Conservation (phyloP, 129 eudicot genomes). For the Tagetes erecta region DNA sequence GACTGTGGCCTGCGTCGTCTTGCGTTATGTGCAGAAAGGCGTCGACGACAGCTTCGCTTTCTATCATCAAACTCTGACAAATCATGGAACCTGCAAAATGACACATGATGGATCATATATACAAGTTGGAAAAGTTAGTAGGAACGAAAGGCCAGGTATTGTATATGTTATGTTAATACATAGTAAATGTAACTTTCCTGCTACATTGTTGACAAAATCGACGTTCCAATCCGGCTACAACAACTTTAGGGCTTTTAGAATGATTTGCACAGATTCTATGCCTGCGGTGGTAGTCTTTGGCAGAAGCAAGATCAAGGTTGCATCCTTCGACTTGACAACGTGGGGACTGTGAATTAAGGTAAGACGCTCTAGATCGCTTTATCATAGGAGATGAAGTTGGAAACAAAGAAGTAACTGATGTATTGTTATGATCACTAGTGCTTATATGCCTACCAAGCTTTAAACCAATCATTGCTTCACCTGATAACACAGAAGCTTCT, state of each 20-base stretch:
- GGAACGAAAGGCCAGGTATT: neutral
- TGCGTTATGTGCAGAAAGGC: conserved; percentile 70
- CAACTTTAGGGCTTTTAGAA: conserved; percentile 63
- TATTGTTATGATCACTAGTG: conserved; percentile 25
- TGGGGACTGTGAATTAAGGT: conserved; percentile 45
- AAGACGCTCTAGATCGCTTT: conserved; percentile 50
- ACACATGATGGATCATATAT: neutral
- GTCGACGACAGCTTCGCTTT: conserved; percentile 71
- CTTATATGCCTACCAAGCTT: conserved; percentile 44
- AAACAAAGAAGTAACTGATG: conserved; percentile 28
- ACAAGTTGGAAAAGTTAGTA: conserved; percentile 10
- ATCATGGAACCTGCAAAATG: conserved; percentile 53
- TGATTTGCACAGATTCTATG: conserved; percentile 68
- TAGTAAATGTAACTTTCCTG: conserved; percentile 42
- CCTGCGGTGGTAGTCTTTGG: conserved; percentile 64
- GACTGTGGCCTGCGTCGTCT: conserved; percentile 60
- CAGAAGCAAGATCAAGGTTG: conserved; percentile 55
- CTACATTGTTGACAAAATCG: conserved; percentile 85
- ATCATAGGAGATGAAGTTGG: conserved; percentile 43
- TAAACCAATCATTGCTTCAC: conserved; percentile 49
- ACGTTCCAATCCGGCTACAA: conserved; percentile 64
- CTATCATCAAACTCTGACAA: conserved; percentile 67
- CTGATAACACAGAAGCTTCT: conserved; percentile 40
- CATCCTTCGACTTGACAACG: conserved; percentile 77
- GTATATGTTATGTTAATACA: neutral